Evolutionary conservation across 805 yeast genomes (phyloP), one percentile per base, ranked within the genome.

Genomic region (Lipomyces mesembrius): DNA sequence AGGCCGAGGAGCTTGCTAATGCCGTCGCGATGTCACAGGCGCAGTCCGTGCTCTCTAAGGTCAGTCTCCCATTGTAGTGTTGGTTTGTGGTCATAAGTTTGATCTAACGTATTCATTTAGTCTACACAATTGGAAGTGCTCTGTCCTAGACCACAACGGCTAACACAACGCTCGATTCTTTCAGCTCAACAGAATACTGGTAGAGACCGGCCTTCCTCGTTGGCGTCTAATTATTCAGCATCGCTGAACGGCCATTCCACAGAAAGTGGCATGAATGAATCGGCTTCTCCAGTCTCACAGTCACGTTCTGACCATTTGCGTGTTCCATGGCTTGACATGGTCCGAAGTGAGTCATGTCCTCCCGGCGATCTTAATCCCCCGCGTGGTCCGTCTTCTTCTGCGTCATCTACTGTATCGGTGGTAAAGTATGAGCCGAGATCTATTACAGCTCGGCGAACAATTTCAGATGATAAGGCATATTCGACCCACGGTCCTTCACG

Each of bases 121-220:
- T 17, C 22, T 3, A 17, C 20, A 17, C 49, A 17, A 17, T 2
- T 17, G 7, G 60, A 25, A 27, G 59, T 61, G 7, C 34, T 55
- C n/a, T 61, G 59, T 8, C 64, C 64, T 20, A 55, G 32, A 43
- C 64, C 64, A 9, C 59, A 43, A 46, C 39, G 60, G 35, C 64
- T 39, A 20, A 29, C 53, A 9, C 43, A 46, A 20, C 55, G 46
- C 35, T 37, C 49, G 20, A 22, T 32, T 9, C 55, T 61, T 54
- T 59, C 49, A n/a, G 9, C 49, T 43, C 20, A 43, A 43, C 12
- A 8, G 20, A 8, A n/a, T 43, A 37, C 5, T 12, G 25, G 49
- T 43, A 43, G 2, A 17, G 49, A 17, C 2, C 49, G 22, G n/a
- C 20, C 20, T 43, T 14, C 20, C 20, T 17, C 22, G 49, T 17